phyloP scores from a whole-genome alignment of 2,329 filamentous ascomycete species.

The Penicillium corylophilum region DNA sequence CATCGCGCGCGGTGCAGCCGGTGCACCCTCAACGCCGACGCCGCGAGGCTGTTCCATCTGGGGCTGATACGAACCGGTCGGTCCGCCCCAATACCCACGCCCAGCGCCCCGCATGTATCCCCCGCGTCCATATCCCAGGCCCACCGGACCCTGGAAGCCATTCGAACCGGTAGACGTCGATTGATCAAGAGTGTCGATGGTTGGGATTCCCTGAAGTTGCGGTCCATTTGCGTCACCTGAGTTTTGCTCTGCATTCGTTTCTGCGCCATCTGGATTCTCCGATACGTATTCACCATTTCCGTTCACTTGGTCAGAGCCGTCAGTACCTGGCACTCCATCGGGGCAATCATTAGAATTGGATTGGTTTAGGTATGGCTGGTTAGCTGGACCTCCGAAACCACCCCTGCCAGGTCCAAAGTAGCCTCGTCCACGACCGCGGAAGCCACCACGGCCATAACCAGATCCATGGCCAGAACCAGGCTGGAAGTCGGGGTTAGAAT shows the following conservation, averaged over 20 bases:
- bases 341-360: conserved; percentile 12
- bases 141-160: conserved; percentile 26
- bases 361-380: conserved; percentile 35
- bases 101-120: conserved; percentile 47
- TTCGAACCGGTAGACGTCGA: conserved; percentile 22
- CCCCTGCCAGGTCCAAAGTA: conserved; percentile 46
- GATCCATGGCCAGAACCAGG: conserved; percentile 73
- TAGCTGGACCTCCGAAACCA: conserved; percentile 40
- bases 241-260: conserved; percentile 9
- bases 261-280: conserved; percentile 15
- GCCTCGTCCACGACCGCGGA: conserved; percentile 63
- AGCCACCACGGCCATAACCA: conserved; percentile 62
- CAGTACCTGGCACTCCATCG: conserved; percentile 36
- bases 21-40: conserved; percentile 68
- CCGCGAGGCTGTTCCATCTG: conserved; percentile 43
- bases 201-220: conserved; percentile 27
- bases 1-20: conserved; percentile 93
- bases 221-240: conserved; percentile 5
- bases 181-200: conserved; percentile 23
- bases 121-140: conserved; percentile 41
- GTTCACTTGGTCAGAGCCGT: conserved; percentile 30
- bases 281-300: conserved; percentile 10
- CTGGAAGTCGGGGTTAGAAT: conserved; percentile 64
- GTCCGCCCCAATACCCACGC: conserved; percentile 34
- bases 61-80: conserved; percentile 27